Conservation (phyloP, 306 rosid species). For the Astragalus membranaceus region DNA sequence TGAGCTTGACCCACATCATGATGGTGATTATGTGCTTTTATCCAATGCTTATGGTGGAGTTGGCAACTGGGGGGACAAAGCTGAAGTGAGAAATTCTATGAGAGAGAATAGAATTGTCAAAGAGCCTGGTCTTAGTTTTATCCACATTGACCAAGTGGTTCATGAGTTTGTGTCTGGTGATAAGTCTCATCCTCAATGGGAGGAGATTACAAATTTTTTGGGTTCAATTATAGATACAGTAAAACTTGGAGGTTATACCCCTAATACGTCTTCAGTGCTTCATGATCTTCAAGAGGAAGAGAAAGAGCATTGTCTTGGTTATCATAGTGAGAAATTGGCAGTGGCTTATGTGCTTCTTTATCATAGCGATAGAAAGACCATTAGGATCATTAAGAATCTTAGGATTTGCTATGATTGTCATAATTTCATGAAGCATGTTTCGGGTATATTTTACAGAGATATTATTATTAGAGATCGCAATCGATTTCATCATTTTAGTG, state of each 20-base stretch:
- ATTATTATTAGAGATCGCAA: slow-evolving; percentile 41
- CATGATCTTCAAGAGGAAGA: slow-evolving; percentile 61
- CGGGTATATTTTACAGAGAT: slow-evolving; percentile 30
- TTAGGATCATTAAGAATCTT: slow-evolving; percentile 56
- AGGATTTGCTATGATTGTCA: slow-evolving; percentile 59
- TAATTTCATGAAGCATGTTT: slow-evolving; percentile 55
- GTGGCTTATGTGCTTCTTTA: slow-evolving; percentile 50
- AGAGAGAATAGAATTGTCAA: slow-evolving; percentile 40
- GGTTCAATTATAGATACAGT: slow-evolving; percentile 27
- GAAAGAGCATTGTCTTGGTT: slow-evolving; percentile 47
- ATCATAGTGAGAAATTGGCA: slow-evolving; percentile 60
- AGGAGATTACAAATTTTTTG: slow-evolving; percentile 32
- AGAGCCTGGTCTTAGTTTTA: slow-evolving; percentile 46
- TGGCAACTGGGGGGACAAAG: slow-evolving; percentile 53
- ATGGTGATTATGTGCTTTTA: slow-evolving; percentile 57
- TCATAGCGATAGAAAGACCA: slow-evolving; percentile 36
- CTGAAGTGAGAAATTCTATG: slow-evolving; percentile 42
- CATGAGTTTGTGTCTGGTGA: slow-evolving; percentile 61
- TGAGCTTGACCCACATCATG: slow-evolving; percentile 43
- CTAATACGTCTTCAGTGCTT: slow-evolving; percentile 34
- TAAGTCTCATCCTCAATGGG: slow-evolving; percentile 42
- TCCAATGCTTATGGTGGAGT: slow-evolving; percentile 52
- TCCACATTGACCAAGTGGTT: slow-evolving; percentile 39
- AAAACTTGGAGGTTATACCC: slow-evolving; percentile 40
- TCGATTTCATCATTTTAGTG: slow-evolving; percentile 50